Base-by-base conservation (phyloP, 2,329 filamentous ascomycete genomes). In the Teratosphaeriaceae sp. region DNA sequence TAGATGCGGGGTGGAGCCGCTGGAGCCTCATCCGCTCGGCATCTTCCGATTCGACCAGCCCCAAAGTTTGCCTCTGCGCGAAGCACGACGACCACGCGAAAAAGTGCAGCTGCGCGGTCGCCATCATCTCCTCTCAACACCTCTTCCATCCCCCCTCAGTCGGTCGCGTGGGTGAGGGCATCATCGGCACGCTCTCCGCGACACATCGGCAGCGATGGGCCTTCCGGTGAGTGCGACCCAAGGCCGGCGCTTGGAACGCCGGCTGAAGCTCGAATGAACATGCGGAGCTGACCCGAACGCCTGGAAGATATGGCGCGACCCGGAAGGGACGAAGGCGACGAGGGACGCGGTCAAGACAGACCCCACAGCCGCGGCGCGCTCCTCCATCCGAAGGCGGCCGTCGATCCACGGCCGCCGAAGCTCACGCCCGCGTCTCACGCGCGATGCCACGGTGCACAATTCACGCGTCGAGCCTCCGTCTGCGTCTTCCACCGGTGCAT, bases 281-380 rank as follows among this genome's bases (percentile, higher is more conserved):
- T n/a, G n/a, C 37, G 22, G 37, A 39, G 29, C 48, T 47, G 36
- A 43, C 31, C 22, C 26, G 27, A 13, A 33, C 40, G 38, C 49
- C 20, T 40, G 51, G 5, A 74, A 73, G 48, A 71, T 80, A 64
- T 80, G 71, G 67, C 70, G 69, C 60, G 72, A 75, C 57, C 74
- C 74, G 30, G 66, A 70, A 37, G 63, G 69, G 47, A 67, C 68
- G 27, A 48, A 48, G 46, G 65, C 68, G 29, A 50, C 46, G 19
- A 69, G 67, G 42, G 63, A 67, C 45, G 59, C 66, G 41, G 58
- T 66, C 49, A 79, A 78, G 59, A 61, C 59, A 49, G 77, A 80
- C 55, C 61, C 69, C 27, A 71, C 71, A 44, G 74, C 74, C 36
- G 59, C 67, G 43, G 64, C 71, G 43, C 74, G 78, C 57, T 80